Base-by-base conservation (phyloP, 805 yeast species). In the Yarrowia phangngaensis region DNA sequence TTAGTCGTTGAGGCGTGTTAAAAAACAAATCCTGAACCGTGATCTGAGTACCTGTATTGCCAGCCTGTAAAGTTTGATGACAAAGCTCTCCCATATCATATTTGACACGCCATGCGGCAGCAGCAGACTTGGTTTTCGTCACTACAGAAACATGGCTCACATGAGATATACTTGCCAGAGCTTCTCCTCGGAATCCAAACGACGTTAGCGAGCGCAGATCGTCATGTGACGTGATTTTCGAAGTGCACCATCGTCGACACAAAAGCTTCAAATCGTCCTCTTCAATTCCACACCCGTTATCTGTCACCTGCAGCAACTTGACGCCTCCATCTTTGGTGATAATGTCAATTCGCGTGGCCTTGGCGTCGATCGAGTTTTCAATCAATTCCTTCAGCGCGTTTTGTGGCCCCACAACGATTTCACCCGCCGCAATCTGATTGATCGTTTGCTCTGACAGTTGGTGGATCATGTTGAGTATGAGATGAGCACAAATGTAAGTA, bases 151-250 rank as follows among this genome's bases (percentile, higher is more conserved):
- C 68, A 51, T 88, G 82, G 0, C 97, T 74, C 15, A 92, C 82
- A 60, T 90, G 96, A 0, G 96, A 87, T 6, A 92, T 89, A 60
- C 92, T 81, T 1, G 97, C 96, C 40, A 92, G 69, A 0, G 98
- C 98, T 64, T 92, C 98, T 12, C 98, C 98, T 50, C 98, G 72
- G 62, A 92, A 92, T 4, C 98, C 98, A 63, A 87, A 87, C 0
- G 97, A 89, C 16, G 75, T 68, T 17, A 92, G 76, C 4, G 72
- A 63, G 41, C 70, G 68, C 51, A 92, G 71, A 62, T 92, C 98
- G 43, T 84, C 90, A 61, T 84, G 90, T 7, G 66, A 71, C 1
- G 65, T 53, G 17, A 92, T 65, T 63, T 92, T 92, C 0, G 97
- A 88, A 0, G 98, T 92, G 16, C 97, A 85, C 66, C 88, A 90